These are phyloP conservation scores for Escovopsis weberi DNA, from an alignment of 2,329 filamentous ascomycete species.

Conservation along the genomic window DNA sequence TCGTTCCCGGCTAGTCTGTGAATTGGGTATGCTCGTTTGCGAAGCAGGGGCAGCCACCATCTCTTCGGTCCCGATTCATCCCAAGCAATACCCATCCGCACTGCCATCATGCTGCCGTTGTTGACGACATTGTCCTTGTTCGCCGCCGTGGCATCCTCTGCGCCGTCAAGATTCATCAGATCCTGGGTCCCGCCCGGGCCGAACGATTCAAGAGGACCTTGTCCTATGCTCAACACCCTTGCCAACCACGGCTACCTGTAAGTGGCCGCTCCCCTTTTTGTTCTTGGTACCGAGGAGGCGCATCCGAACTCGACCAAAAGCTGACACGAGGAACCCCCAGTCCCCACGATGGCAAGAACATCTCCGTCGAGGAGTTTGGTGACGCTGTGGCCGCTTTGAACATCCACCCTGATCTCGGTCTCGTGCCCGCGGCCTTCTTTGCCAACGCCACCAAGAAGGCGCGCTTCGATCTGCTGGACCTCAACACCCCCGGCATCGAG, in stretches of 20 bases:
- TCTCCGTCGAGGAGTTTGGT: slow-evolving; percentile 7
- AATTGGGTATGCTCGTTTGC: too few relatives aligned
- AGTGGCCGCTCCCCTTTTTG: slow-evolving; percentile 3
- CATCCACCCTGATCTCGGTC: slow-evolving; percentile 4
- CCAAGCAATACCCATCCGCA: not conserved
- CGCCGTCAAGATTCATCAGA: not conserved
- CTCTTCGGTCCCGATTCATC: too few relatives aligned
- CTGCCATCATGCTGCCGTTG: not conserved
- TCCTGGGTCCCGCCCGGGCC: not conserved
- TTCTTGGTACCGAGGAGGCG: slow-evolving; percentile 1
- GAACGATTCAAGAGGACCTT: slow-evolving; percentile 6
- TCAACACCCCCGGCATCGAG: slow-evolving; percentile 6
- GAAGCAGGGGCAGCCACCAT: too few relatives aligned
- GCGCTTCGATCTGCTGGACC: slow-evolving; percentile 5
- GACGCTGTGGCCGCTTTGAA: slow-evolving; percentile 9
- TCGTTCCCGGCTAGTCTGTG: too few relatives aligned
- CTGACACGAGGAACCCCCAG: not conserved
- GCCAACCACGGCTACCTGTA: slow-evolving; percentile 5
- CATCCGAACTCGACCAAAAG: too few relatives aligned
- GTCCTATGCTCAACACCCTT: slow-evolving; percentile 11
- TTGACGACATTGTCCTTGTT: not conserved
- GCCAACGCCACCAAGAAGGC: slow-evolving; percentile 3
- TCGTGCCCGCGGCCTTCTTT: slow-evolving; percentile 2
- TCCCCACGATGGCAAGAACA: slow-evolving; percentile 5
- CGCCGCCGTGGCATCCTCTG: not conserved